Percentiles rank a stretch among this genome's conserved stretches.
Evolutionary conservation across 306 rosid species (phyloP).

Genomic region (Cucumis hystrix): DNA sequence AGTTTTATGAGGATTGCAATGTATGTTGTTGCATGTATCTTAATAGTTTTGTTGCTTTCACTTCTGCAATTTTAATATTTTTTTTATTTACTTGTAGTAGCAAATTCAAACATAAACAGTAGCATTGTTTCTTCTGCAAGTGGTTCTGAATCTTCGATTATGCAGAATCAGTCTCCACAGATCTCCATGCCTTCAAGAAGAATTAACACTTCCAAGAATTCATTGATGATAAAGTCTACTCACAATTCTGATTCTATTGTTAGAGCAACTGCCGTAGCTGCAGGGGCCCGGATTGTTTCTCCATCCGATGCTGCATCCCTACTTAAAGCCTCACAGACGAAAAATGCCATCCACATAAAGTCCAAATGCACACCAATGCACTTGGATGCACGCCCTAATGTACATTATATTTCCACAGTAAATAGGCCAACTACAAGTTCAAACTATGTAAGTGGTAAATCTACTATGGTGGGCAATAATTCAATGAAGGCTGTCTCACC

Average conservation of each 20-base stretch:
- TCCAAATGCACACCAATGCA: conserved; percentile 20
- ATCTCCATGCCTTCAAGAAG: conserved; percentile 8
- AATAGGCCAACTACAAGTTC: conserved; percentile 9
- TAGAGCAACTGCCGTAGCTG: conserved; percentile 42
- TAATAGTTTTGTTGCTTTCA: not conserved
- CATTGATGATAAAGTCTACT: conserved; percentile 25
- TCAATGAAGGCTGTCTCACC: conserved; percentile 13
- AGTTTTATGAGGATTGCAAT: not conserved
- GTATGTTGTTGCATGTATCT: not conserved
- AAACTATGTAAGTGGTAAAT: conserved; percentile 6
- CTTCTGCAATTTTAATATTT: not conserved
- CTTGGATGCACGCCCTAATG: conserved; percentile 27
- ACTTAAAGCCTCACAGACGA: conserved; percentile 33
- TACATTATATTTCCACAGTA: conserved; percentile 10
- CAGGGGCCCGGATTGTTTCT: conserved; percentile 49
- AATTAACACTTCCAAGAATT: conserved; percentile 17
- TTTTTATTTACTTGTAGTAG: not conserved
- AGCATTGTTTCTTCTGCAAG: not conserved
- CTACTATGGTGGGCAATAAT: conserved; percentile 5
- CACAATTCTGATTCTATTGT: conserved; percentile 20
- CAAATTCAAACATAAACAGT: not conserved
- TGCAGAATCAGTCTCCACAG: conserved; percentile 34
- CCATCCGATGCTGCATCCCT: conserved; percentile 34
- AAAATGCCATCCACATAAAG: conserved; percentile 20
- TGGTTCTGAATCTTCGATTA: conserved; percentile 17